Percentiles rank a stretch among this genome's conserved stretches.
Evolutionary conservation across 139 green algal genomes (phyloP).

Genomic region (Micractinium conductrix): DNA sequence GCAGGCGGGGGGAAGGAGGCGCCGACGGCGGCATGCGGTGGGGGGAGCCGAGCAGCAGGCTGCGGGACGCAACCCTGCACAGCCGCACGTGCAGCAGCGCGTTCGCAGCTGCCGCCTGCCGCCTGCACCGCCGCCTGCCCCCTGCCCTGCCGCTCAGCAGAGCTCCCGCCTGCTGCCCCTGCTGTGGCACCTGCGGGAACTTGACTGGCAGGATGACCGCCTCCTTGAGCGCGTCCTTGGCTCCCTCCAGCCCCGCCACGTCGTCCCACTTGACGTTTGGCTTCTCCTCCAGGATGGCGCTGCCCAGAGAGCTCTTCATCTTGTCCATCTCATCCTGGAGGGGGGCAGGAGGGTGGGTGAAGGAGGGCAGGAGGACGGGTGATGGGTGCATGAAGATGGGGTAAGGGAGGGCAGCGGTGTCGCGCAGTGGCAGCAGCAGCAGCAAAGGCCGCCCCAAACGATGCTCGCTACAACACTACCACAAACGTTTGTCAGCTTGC

Average conservation of each 20-base stretch:
- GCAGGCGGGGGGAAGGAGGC: too few relatives aligned
- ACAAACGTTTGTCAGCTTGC: too few relatives aligned
- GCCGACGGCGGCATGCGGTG: too few relatives aligned
- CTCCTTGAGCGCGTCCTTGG: slow-evolving; percentile 98
- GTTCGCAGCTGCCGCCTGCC: neutral
- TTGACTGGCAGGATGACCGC: slow-evolving; percentile 99
- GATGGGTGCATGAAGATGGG: neutral
- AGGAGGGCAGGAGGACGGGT: too few relatives aligned
- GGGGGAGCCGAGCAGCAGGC: neutral
- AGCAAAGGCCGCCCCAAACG: too few relatives aligned
- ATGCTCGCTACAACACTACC: too few relatives aligned
- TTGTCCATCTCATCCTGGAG: slow-evolving; percentile 77
- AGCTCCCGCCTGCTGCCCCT: neutral
- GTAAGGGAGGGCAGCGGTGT: neutral
- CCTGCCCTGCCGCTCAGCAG: too few relatives aligned
- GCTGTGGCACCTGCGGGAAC: slow-evolving; percentile 85
- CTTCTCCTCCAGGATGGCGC: slow-evolving; percentile 90
- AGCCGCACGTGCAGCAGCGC: too few relatives aligned
- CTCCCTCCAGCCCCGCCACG: slow-evolving; percentile 95
- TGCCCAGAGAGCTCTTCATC: slow-evolving; percentile 77
- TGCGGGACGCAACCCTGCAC: too few relatives aligned
- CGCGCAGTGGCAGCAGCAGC: neutral
- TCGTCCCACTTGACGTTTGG: slow-evolving; percentile 98
- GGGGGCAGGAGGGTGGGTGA: neutral
- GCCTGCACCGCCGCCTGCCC: too few relatives aligned